Conservation (phyloP, 2,329 filamentous ascomycete species). For the Fusarium luffae region DNA sequence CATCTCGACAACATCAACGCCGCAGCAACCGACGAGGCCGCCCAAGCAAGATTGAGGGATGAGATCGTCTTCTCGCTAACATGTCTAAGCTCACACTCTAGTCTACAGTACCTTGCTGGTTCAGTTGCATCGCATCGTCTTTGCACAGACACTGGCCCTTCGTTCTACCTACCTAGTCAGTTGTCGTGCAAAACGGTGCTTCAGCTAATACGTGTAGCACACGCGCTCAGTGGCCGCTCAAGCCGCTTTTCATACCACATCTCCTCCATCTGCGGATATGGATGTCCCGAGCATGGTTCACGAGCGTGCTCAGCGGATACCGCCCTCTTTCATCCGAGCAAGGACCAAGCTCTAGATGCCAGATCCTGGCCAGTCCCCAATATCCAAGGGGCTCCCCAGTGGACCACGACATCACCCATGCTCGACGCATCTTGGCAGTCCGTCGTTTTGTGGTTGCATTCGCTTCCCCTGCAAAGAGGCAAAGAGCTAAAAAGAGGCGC, state of each 20-base stretch:
- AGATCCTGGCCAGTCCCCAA: constrained; percentile 10
- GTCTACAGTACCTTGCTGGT: constrained; percentile 6
- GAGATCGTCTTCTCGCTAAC: constrained; percentile 10
- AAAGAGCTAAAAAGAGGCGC: constrained; percentile 41
- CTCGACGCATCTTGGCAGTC: constrained; percentile 41
- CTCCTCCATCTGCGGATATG: neutral
- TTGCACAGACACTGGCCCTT: constrained; percentile 15
- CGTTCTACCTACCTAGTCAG: neutral
- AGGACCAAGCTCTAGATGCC: constrained; percentile 5
- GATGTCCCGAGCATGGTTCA: neutral
- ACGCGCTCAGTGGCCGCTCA: neutral
- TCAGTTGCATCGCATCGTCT: constrained; percentile 4
- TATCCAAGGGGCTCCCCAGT: constrained; percentile 41
- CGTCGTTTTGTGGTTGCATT: constrained; percentile 44
- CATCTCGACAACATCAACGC: constrained; percentile 28
- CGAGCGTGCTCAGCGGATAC: constrained; percentile 17
- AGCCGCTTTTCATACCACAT: constrained; percentile 4
- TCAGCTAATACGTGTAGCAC: constrained; percentile 6
- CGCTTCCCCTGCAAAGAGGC: constrained; percentile 35
- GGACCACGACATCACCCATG: constrained; percentile 38
- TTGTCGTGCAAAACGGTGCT: constrained; percentile 8
- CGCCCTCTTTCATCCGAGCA: constrained; percentile 25
- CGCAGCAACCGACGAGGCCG: constrained; percentile 25
- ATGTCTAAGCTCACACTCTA: neutral
- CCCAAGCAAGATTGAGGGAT: constrained; percentile 22